phyloP scores from a whole-genome alignment of 1,284 basidiomycete species.

The Agroathelia rolfsii region DNA sequence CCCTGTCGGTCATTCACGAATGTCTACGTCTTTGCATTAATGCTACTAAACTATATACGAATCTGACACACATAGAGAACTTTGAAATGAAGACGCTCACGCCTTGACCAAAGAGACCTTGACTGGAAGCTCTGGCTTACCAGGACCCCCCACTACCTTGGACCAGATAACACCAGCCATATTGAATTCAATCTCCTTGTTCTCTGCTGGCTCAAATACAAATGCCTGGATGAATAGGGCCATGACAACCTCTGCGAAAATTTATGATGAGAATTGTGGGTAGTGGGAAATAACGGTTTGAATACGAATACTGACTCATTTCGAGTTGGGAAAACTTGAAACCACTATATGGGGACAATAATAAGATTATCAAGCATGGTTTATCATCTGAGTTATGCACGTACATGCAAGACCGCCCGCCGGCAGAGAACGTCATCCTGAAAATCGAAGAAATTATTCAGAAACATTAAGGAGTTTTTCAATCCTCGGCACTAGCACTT shows the following conservation, averaged over 20 bases:
- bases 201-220: slow-evolving; percentile 14
- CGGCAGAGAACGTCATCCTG: slow-evolving; percentile 26
- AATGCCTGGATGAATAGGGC: slow-evolving; percentile 16
- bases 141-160: no score
- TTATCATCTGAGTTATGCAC: slow-evolving; percentile 6
- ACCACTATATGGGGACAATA: slow-evolving; percentile 13
- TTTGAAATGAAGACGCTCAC: no score
- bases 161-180: no score
- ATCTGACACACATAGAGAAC: no score
- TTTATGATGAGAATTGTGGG: slow-evolving; percentile 2
- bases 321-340: slow-evolving; percentile 26
- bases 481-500: not conserved
- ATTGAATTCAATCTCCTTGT: no score
- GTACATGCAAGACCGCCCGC: slow-evolving; percentile 24
- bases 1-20: no score
- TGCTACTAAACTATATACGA: no score
- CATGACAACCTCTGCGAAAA: slow-evolving; percentile 15
- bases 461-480: slow-evolving; percentile 1
- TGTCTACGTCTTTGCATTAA: no score
- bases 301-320: slow-evolving; percentile 25
- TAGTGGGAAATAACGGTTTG: no score
- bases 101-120: no score
- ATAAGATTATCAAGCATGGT: not conserved
- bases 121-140: no score
- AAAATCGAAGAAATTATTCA: not conserved